phyloP scores from a whole-genome alignment of 495 filamentous ascomycete genomes.

The Choiromyces venosus region DNA sequence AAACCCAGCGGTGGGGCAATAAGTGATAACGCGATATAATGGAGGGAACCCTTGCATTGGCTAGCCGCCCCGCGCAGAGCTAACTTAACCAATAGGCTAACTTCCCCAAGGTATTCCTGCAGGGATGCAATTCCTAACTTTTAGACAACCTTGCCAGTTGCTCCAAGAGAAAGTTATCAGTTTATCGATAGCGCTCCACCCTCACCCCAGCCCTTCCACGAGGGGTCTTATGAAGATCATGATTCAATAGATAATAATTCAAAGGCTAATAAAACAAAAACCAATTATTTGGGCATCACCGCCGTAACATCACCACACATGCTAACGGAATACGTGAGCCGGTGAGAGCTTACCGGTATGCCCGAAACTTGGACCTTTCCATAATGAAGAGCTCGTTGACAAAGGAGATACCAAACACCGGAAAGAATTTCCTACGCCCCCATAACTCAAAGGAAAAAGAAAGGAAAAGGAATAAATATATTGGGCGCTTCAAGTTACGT shows the following conservation, averaged over 20 bases:
- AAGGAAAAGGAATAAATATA: neutral
- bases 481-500: neutral
- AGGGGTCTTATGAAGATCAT: neutral
- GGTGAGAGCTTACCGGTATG: neutral
- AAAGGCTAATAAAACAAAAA: neutral
- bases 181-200: neutral
- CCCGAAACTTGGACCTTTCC: neutral
- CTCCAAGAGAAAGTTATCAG: neutral
- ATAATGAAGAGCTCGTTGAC: neutral
- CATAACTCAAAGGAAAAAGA: conserved; percentile 1
- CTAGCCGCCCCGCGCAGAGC: neutral
- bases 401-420: conserved; percentile 19
- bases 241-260: neutral
- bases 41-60: neutral
- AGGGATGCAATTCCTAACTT: neutral
- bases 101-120: neutral
- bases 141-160: neutral
- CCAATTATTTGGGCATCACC: neutral
- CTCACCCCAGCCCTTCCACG: neutral
- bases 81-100: neutral
- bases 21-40: neutral
- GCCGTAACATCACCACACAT: neutral
- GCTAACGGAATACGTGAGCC: neutral
- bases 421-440: conserved; percentile 1
- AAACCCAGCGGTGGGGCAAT: neutral